Percentiles rank a stretch among this genome's conserved stretches.
These are phyloP conservation scores for Marsdenia floribunda DNA, from an alignment of 257 asterid genomes.

Conservation along the genomic window DNA sequence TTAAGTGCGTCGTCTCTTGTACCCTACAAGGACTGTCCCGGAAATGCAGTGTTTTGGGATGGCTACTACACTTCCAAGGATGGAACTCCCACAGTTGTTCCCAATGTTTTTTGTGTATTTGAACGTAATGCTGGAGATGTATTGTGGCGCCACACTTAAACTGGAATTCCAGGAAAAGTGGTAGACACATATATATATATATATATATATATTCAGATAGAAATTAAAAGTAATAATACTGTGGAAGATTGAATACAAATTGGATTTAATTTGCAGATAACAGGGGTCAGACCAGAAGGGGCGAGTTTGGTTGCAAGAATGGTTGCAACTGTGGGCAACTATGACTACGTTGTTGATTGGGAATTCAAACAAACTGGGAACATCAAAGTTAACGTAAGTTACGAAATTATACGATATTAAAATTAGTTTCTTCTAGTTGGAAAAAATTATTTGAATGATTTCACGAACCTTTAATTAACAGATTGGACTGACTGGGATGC, in stretches of 20 bases:
- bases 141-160: constrained; percentile 74
- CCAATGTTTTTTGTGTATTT: constrained; percentile 50
- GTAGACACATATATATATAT: constrained; percentile 16
- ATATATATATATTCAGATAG: no score
- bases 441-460: no score
- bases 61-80: constrained; percentile 37
- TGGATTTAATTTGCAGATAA: constrained; percentile 32
- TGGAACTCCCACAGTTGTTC: constrained; percentile 37
- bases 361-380: constrained; percentile 74
- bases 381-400: constrained; percentile 56
- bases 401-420: not conserved
- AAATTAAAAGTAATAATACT: no score
- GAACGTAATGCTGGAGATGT: constrained; percentile 55
- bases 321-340: constrained; percentile 73
- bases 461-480: constrained; percentile 1
- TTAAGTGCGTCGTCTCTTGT: constrained; percentile 43
- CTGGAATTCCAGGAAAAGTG: constrained; percentile 31
- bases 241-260: not conserved
- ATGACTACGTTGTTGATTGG: constrained; percentile 75
- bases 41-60: constrained; percentile 48
- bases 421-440: no score
- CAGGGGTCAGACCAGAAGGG: constrained; percentile 55
- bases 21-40: constrained; percentile 61
- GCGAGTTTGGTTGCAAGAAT: constrained; percentile 55
- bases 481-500: constrained; percentile 56